Conservation (phyloP, 148 eudicot genomes). For the Oxyria digyna region DNA sequence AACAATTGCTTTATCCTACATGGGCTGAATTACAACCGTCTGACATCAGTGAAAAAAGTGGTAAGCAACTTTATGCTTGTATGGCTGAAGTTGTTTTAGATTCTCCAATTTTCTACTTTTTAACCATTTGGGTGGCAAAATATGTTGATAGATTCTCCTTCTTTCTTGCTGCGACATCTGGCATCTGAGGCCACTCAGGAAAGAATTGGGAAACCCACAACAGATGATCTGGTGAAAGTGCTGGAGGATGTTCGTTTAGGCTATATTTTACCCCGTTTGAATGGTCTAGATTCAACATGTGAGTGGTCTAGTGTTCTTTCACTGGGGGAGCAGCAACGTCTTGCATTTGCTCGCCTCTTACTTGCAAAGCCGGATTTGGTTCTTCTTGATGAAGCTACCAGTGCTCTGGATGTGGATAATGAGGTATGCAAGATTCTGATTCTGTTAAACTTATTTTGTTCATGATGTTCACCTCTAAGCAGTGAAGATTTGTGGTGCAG, state of each 20-base stretch:
- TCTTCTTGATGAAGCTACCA: slow-evolving; percentile 93
- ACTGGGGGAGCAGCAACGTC: slow-evolving; percentile 94
- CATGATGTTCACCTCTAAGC: background rate
- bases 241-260: slow-evolving; percentile 84
- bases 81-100: background rate
- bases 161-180: slow-evolving; percentile 37
- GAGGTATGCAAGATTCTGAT: slow-evolving; percentile 43
- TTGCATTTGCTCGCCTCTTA: slow-evolving; percentile 89
- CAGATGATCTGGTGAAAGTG: slow-evolving; percentile 51
- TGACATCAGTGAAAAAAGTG: slow-evolving; percentile 30
- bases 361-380: slow-evolving; percentile 72
- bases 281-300: slow-evolving; percentile 50
- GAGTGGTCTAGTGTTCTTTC: slow-evolving; percentile 98
- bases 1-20: slow-evolving; percentile 91
- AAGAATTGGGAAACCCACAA: slow-evolving; percentile 45
- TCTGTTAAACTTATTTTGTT: background rate
- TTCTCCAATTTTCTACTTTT: background rate
- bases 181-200: slow-evolving; percentile 16
- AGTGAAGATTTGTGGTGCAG: slow-evolving; percentile 20
- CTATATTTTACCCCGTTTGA: slow-evolving; percentile 51
- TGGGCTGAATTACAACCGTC: slow-evolving; percentile 46
- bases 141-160: slow-evolving; percentile 16
- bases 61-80: slow-evolving; percentile 21
- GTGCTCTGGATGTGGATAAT: slow-evolving; percentile 91
- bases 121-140: background rate